A percentile compares a stretch with the other conserved stretches of the same genome.
phyloP scores from a whole-genome alignment of 1,284 basidiomycete genomes.

The Ceratobasidium sp. region DNA sequence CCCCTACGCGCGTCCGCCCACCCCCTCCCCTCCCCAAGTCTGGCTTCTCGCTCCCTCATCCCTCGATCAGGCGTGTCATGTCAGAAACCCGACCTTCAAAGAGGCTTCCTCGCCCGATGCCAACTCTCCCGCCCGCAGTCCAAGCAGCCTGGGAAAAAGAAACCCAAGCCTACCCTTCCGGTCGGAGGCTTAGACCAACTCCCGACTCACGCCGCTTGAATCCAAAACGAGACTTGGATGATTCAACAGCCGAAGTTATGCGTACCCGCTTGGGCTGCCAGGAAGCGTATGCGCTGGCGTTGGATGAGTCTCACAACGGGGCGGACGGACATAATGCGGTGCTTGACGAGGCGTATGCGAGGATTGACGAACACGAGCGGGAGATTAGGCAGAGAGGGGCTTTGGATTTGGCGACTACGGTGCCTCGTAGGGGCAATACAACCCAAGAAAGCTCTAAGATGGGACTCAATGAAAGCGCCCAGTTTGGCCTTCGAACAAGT shows the following conservation, averaged over 20 bases:
- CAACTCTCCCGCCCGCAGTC: neutral
- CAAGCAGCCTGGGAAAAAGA: slow-evolving; percentile 6
- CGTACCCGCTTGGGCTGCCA: neutral
- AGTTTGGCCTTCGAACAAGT: neutral
- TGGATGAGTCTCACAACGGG: neutral
- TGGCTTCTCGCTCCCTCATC: neutral
- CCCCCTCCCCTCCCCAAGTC: neutral
- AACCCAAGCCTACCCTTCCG: neutral
- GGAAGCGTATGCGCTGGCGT: neutral
- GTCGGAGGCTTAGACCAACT: neutral
- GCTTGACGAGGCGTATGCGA: neutral
- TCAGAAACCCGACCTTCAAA: slow-evolving; percentile 5
- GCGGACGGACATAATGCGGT: slow-evolving; percentile 17
- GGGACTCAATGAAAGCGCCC: no score
- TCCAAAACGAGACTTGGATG: neutral
- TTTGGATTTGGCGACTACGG: neutral
- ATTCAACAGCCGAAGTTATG: neutral
- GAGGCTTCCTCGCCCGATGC: neutral
- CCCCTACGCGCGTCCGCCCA: neutral
- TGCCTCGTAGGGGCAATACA: neutral
- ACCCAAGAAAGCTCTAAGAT: no score
- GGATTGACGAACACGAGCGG: neutral
- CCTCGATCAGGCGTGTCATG: slow-evolving; percentile 8
- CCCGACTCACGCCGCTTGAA: slow-evolving; percentile 32
- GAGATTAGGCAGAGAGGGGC: neutral